phyloP scores from a whole-genome alignment of 2,329 filamentous ascomycete genomes.

The Sarocladium kiliense region DNA sequence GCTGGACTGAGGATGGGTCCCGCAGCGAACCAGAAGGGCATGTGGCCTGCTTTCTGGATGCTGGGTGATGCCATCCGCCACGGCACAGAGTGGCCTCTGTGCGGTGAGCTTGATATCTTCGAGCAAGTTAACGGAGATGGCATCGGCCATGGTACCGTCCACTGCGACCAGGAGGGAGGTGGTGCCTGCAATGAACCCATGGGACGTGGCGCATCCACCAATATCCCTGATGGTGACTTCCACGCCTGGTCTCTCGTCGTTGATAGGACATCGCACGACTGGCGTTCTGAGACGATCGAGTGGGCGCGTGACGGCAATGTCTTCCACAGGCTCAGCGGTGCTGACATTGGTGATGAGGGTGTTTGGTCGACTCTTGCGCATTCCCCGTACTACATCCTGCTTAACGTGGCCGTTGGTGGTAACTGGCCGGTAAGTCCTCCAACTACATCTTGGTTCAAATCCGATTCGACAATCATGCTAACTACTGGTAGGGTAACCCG shows the following conservation, averaged over 20 bases:
- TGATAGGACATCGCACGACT: conserved; percentile 37
- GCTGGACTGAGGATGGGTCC: conserved; percentile 39
- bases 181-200: conserved; percentile 43
- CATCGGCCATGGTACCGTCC: conserved; percentile 41
- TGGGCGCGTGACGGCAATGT: conserved; percentile 41
- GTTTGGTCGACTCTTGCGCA: conserved; percentile 40
- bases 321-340: conserved; percentile 39
- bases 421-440: conserved; percentile 31
- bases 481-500: conserved; percentile 24
- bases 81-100: conserved; percentile 41
- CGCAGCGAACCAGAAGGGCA: conserved; percentile 36
- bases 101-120: conserved; percentile 47
- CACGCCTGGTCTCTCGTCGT: conserved; percentile 43
- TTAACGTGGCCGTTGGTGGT: conserved; percentile 45
- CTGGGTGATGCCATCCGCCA: conserved; percentile 41
- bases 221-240: conserved; percentile 40
- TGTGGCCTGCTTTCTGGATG: conserved; percentile 52
- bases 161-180: conserved; percentile 39
- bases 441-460: background rate
- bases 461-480: background rate
- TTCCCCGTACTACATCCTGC: conserved; percentile 38
- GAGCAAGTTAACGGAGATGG: conserved; percentile 42
- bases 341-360: conserved; percentile 31
- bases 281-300: conserved; percentile 41
- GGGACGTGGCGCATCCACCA: conserved; percentile 30